Percentiles rank a stretch among this genome's conserved stretches.
phyloP scores from a whole-genome alignment of 768 basidiomycete genomes.

The Mycena vulgaris region DNA sequence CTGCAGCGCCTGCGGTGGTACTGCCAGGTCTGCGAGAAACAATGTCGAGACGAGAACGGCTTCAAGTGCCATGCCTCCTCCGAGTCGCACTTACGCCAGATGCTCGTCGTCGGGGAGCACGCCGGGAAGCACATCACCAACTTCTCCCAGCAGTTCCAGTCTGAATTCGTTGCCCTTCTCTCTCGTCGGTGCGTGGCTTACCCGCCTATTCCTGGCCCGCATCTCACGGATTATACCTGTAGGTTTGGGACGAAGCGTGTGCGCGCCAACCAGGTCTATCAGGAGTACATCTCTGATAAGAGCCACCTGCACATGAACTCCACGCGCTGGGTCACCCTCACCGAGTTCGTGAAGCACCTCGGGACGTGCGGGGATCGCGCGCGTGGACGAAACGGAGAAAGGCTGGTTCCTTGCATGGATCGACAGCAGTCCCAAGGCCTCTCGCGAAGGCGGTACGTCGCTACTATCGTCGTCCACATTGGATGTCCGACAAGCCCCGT shows the following conservation, averaged over 20 bases:
- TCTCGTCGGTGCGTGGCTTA: slow-evolving; percentile 76
- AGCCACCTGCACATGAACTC: slow-evolving; percentile 97
- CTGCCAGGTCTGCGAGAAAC: slow-evolving; percentile 99
- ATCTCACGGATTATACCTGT: slow-evolving; percentile 4
- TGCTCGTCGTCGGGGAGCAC: slow-evolving; percentile 96
- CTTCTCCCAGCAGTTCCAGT: slow-evolving; percentile 91
- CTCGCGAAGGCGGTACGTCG: slow-evolving; percentile 85
- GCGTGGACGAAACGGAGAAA: slow-evolving; percentile 99
- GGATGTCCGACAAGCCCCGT: slow-evolving; percentile 26
- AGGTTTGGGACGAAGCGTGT: slow-evolving; percentile 97
- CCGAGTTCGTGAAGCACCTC: slow-evolving; percentile 94
- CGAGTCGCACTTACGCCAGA: slow-evolving; percentile 94
- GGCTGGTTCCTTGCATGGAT: slow-evolving; percentile 99
- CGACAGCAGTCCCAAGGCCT: slow-evolving; percentile 95
- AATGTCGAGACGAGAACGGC: slow-evolving; percentile 98
- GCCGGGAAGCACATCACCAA: slow-evolving; percentile 93
- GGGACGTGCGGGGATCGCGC: slow-evolving; percentile 88
- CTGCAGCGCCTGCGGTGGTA: slow-evolving; percentile 97
- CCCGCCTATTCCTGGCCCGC: slow-evolving; percentile 10
- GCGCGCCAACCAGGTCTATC: slow-evolving; percentile 94
- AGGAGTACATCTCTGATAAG: slow-evolving; percentile 97
- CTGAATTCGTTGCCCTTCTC: slow-evolving; percentile 91
- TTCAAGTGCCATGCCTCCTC: slow-evolving; percentile 96
- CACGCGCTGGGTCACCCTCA: slow-evolving; percentile 97
- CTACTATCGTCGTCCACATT: neutral